A percentile compares a stretch with the other conserved stretches of the same genome.
These are phyloP conservation scores for Heliocybe sulcata DNA, from an alignment of 1,284 basidiomycete genomes.

Conservation along the genomic window DNA sequence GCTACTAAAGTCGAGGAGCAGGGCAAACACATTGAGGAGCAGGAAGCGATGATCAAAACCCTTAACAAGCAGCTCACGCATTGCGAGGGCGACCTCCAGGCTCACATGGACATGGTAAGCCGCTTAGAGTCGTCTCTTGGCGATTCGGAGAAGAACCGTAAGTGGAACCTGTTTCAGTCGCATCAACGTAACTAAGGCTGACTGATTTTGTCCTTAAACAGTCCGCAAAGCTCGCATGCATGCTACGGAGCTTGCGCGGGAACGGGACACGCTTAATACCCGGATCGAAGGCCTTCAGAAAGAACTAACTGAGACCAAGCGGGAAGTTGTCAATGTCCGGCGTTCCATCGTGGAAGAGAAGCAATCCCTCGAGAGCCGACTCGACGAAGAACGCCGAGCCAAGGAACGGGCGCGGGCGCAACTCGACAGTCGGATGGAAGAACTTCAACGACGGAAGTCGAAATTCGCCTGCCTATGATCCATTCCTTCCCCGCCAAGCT, in stretches of 20 bases:
- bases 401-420: conserved; percentile 81
- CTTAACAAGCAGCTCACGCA: conserved; percentile 88
- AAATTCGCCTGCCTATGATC: conserved; percentile 76
- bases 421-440: conserved; percentile 80
- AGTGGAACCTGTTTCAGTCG: conserved; percentile 25
- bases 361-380: conserved; percentile 69
- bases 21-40: conserved; percentile 70
- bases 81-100: conserved; percentile 85
- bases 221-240: conserved; percentile 89
- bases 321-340: conserved; percentile 71
- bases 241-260: conserved; percentile 78
- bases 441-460: conserved; percentile 73
- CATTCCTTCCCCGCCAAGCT: conserved; percentile 6
- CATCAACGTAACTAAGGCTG: conserved; percentile 1
- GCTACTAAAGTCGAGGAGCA: conserved; percentile 63
- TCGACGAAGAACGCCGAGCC: conserved; percentile 76
- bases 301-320: conserved; percentile 69
- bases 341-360: conserved; percentile 80
- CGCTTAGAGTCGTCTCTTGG: conserved; percentile 79
- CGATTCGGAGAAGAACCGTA: conserved; percentile 86
- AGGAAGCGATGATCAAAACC: conserved; percentile 86
- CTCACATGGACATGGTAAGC: conserved; percentile 85
- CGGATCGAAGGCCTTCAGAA: conserved; percentile 60
- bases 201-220: conserved; percentile 20
- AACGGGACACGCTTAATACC: conserved; percentile 65